Evolutionary conservation across 2,329 filamentous ascomycete genomes (phyloP).

Genomic region (Trichoderma sp.): DNA sequence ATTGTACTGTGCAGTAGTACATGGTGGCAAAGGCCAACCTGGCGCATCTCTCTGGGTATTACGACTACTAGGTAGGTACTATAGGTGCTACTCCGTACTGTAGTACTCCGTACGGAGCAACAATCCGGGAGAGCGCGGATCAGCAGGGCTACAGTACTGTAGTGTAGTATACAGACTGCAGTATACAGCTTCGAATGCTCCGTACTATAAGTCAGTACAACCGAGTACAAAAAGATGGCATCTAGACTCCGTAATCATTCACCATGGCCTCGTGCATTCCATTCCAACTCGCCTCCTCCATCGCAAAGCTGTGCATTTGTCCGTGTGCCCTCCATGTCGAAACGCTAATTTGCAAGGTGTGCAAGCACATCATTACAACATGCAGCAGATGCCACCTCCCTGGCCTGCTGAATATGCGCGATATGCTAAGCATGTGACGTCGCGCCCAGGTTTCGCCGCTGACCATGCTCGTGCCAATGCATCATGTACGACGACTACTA

Average conservation of each 20-base stretch:
- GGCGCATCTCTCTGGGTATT: not conserved
- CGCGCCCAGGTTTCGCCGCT: not conserved
- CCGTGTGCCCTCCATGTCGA: not conserved
- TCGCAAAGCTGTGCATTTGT: not conserved
- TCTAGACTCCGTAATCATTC: not conserved
- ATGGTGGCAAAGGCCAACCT: not conserved
- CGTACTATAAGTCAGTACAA: not conserved
- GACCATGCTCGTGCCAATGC: not conserved
- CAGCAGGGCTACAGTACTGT: too few species aligned
- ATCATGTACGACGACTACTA: too few species aligned
- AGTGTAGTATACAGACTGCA: too few species aligned
- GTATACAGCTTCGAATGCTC: too few species aligned
- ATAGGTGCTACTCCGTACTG: too few species aligned
- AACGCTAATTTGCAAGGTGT: constrained; percentile 1
- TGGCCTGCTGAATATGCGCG: not conserved
- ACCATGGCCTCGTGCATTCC: not conserved
- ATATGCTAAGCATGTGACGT: not conserved
- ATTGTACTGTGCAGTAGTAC: too few species aligned
- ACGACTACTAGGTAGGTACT: too few species aligned
- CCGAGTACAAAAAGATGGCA: not conserved
- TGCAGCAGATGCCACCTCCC: not conserved
- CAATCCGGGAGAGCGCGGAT: too few species aligned
- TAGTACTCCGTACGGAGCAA: too few species aligned
- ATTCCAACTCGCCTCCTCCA: not conserved
- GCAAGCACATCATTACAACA: not conserved